Conservation (phyloP, 75 land plant species). For the Cunninghamia lanceolata region DNA sequence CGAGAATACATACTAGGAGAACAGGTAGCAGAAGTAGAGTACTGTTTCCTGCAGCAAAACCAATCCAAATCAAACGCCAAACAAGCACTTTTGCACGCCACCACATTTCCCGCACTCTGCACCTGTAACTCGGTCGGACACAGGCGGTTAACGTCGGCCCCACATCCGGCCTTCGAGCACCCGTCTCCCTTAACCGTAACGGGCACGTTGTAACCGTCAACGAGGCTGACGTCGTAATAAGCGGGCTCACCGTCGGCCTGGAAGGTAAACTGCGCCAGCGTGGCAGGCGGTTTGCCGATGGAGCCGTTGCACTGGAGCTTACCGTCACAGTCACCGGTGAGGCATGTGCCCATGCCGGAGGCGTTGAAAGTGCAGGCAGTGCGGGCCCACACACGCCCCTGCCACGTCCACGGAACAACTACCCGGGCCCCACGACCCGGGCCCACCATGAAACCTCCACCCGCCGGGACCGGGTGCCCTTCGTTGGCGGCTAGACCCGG, state of each 20-base stretch:
- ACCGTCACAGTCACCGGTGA: conserved; percentile 43
- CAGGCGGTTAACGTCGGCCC: conserved; percentile 21
- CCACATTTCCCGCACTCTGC: conserved; percentile 9
- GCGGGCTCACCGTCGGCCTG: conserved; percentile 11
- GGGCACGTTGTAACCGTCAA: conserved; percentile 47
- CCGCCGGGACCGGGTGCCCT: conserved; percentile 18
- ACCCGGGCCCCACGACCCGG: background rate
- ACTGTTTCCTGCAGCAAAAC: conserved; percentile 32
- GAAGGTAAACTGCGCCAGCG: conserved; percentile 38
- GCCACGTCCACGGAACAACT: conserved; percentile 19
- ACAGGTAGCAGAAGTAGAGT: conserved; percentile 18
- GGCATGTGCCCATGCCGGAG: conserved; percentile 23
- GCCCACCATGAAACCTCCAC: conserved; percentile 23
- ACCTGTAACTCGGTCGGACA: conserved; percentile 38
- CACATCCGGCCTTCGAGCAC: conserved; percentile 33
- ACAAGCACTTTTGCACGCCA: conserved; percentile 36
- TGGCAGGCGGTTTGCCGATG: conserved; percentile 39
- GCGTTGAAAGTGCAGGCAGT: conserved; percentile 36
- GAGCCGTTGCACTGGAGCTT: conserved; percentile 27
- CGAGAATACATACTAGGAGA: conserved; percentile 22
- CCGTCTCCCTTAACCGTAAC: conserved; percentile 27
- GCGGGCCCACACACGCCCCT: conserved; percentile 46
- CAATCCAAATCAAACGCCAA: conserved; percentile 16
- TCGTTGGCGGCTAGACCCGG: conserved; percentile 30
- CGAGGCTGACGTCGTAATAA: conserved; percentile 46